Base-by-base conservation (phyloP, 2,329 filamentous ascomycete genomes). In the Chaetomium globosum region DNA sequence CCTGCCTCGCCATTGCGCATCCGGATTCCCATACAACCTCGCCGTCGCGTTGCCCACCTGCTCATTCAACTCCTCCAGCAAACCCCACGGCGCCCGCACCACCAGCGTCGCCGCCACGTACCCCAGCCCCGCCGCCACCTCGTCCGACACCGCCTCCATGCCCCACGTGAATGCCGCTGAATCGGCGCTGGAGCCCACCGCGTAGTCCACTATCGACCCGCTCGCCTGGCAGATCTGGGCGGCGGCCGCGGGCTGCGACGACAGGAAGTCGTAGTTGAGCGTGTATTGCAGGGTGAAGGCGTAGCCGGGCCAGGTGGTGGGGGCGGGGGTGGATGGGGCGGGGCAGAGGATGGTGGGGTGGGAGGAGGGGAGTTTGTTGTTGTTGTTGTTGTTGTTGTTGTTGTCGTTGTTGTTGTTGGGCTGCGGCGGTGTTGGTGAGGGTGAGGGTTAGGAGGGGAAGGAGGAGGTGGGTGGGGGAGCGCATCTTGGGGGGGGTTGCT, bases 1-100 rank as follows among this genome's bases (percentile, higher is more conserved):
- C 12, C 52, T 54, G 52, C 30, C 52, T 16, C 52, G 16, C 52
- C 23, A 30, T n/a, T n/a, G 8, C 52, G 3, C 19, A n/a, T 54
- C 52, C 26, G 19, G 26, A 30, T 54, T 23, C 26, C 16, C 28
- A 33, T 54, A 54, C 26, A 54, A 9, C 52, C 12, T 13, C 52
- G 52, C 16, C 26, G 52, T 54, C 52, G 26, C 16, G 13, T 54
- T 54, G 21, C 52, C 52, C 12, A 54, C 26, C 52, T 30, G 30
- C 12, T 54, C 52, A 9, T 33, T 33, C 12, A 54, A n/a, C 52
- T 54, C 19, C 7, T 4, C 52, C 52, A 54, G 30, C 23, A 54
- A 13, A 3, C 52, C 52, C 28, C 8, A 6, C 26, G 30, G 13
- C 26, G 52, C 52, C 28, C 52, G 26, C 26, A 54, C 52, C 28